Conservation (phyloP, 1,284 basidiomycete genomes). For the Caloboletus inedulis region DNA sequence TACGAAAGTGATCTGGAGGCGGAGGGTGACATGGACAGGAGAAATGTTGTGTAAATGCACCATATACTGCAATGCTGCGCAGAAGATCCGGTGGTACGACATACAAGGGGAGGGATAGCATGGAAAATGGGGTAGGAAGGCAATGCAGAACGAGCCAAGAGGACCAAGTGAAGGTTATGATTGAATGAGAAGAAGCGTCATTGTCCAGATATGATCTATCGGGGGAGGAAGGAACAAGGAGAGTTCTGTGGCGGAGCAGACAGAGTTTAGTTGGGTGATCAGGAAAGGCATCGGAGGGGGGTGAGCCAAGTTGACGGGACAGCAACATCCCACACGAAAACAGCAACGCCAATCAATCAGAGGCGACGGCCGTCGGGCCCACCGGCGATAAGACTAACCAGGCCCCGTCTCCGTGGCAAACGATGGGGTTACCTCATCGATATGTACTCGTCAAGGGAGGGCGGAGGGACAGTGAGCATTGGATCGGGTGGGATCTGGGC, state of each 20-base stretch:
- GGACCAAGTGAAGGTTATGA: constrained; percentile 3
- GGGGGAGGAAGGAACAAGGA: neutral
- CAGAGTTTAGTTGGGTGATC: constrained; percentile 1
- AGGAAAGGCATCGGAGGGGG: neutral
- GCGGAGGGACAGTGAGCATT: too few relatives aligned
- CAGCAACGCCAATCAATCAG: constrained; percentile 19
- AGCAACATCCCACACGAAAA: constrained; percentile 12
- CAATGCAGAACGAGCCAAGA: neutral
- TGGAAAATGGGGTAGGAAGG: neutral
- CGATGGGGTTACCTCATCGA: neutral
- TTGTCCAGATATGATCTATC: neutral
- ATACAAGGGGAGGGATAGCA: neutral
- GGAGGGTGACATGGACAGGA: neutral
- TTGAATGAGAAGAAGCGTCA: constrained; percentile 8
- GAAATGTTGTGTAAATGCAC: neutral
- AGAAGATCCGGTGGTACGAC: neutral
- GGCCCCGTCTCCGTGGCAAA: constrained; percentile 5
- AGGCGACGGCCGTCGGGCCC: neutral
- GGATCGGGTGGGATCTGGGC: neutral
- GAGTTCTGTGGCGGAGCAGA: neutral
- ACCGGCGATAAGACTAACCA: constrained; percentile 22
- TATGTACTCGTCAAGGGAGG: neutral
- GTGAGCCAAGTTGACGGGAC: neutral
- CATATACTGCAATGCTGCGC: neutral
- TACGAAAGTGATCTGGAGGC: neutral